Conservation (phyloP, 257 asterid species). For the Scutellaria baicalensis region DNA sequence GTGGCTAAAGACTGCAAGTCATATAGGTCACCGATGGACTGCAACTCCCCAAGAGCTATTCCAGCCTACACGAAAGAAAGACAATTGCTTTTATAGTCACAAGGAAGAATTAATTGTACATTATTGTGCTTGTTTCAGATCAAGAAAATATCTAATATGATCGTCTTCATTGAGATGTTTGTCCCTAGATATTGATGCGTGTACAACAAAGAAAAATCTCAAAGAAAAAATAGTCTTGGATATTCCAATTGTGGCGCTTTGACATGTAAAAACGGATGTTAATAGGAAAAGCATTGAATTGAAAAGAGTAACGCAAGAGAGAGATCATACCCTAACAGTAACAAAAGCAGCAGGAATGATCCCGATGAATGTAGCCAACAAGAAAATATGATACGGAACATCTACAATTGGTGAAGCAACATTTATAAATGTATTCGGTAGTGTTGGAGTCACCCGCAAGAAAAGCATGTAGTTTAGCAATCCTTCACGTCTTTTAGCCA, state of each 20-base stretch:
- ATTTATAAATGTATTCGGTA: conserved; percentile 89
- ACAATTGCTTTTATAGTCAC: not conserved
- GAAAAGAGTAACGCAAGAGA: not conserved
- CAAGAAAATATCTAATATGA: too few relatives aligned
- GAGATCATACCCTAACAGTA: conserved; percentile 69
- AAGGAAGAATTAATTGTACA: not conserved
- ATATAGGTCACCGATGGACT: conserved; percentile 83
- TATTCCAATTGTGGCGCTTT: not conserved
- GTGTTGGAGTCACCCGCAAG: conserved; percentile 90
- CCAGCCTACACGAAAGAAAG: conserved; percentile 62
- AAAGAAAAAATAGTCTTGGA: too few relatives aligned
- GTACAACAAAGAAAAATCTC: too few relatives aligned
- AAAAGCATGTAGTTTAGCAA: conserved; percentile 93
- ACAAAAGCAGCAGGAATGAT: conserved; percentile 90
- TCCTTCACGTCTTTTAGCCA: conserved; percentile 62
- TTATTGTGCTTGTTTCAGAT: too few relatives aligned
- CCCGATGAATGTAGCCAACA: conserved; percentile 82
- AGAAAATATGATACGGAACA: conserved; percentile 82
- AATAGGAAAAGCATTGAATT: not conserved
- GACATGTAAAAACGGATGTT: not conserved
- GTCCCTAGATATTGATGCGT: too few relatives aligned
- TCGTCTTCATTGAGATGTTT: too few relatives aligned
- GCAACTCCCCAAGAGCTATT: conserved; percentile 82
- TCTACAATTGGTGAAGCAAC: conserved; percentile 97
- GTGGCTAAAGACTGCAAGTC: conserved; percentile 83